Conservation (phyloP, 805 yeast species). For the Saccharomyces mikatae region DNA sequence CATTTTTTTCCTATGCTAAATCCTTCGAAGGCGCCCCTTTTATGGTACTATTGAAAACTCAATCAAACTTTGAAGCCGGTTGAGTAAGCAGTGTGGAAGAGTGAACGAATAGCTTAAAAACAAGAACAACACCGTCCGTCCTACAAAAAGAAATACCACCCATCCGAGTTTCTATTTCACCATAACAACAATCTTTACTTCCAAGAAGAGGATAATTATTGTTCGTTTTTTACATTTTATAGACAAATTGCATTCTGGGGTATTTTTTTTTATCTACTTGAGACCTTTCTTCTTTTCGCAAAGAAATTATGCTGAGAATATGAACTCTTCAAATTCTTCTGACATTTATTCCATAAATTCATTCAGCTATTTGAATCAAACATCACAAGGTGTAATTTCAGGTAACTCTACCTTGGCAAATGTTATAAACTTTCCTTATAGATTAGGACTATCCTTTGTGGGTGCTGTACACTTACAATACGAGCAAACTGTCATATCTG, state of each 20-base stretch:
- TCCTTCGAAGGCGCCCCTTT: neutral
- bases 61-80: neutral
- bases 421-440: conserved; percentile 12
- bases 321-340: neutral
- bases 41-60: neutral
- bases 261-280: neutral
- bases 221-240: neutral
- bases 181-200: neutral
- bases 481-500: conserved; percentile 9
- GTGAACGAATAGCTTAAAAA: neutral
- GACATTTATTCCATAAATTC: neutral
- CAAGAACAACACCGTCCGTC: neutral
- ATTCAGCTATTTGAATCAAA: conserved; percentile 20
- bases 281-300: neutral
- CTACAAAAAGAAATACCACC: neutral
- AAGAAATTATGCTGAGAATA: neutral
- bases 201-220: neutral
- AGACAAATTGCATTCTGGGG: neutral
- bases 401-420: conserved; percentile 8
- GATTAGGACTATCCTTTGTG: conserved; percentile 9
- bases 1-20: neutral
- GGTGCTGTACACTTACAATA: conserved; percentile 18
- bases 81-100: neutral
- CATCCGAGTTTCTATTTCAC: neutral
- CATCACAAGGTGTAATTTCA: conserved; percentile 11